Conservation (phyloP, 129 eudicot genomes). For the Oenanthe sinensis region DNA sequence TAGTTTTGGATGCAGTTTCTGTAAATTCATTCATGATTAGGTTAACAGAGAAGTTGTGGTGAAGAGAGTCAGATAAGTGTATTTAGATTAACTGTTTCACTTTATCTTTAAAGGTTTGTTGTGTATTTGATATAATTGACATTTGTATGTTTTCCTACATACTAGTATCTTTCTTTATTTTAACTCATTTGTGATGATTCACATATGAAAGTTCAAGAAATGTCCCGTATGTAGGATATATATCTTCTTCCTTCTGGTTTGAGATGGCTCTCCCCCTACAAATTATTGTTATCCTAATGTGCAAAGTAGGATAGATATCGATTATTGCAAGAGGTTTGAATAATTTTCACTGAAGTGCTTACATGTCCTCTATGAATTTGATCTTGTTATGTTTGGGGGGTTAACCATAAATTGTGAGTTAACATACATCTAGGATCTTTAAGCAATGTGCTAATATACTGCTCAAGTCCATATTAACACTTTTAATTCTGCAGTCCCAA, state of each 20-base stretch:
- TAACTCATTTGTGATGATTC: no score
- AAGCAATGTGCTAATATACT: neutral
- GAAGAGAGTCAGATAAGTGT: neutral
- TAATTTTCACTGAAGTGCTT: neutral
- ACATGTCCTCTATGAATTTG: neutral
- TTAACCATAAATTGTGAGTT: no score
- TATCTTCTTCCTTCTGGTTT: neutral
- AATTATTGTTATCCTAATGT: neutral
- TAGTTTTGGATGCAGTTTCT: conserved; percentile 53
- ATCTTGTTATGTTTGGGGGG: neutral
- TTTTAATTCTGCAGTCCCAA: no score
- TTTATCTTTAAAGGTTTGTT: neutral
- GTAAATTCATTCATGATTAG: conserved; percentile 84
- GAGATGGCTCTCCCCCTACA: neutral
- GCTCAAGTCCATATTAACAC: neutral
- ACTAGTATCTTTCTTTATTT: no score
- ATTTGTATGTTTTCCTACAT: neutral
- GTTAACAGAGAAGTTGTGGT: conserved; percentile 65
- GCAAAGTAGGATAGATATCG: no score
- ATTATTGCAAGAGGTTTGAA: neutral
- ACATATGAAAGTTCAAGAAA: neutral
- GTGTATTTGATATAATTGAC: neutral
- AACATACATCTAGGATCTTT: neutral
- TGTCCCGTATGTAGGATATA: neutral
- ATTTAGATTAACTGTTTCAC: conserved; percentile 12